phyloP scores from a whole-genome alignment of 768 basidiomycete species.

The Mycena rebaudengoi region DNA sequence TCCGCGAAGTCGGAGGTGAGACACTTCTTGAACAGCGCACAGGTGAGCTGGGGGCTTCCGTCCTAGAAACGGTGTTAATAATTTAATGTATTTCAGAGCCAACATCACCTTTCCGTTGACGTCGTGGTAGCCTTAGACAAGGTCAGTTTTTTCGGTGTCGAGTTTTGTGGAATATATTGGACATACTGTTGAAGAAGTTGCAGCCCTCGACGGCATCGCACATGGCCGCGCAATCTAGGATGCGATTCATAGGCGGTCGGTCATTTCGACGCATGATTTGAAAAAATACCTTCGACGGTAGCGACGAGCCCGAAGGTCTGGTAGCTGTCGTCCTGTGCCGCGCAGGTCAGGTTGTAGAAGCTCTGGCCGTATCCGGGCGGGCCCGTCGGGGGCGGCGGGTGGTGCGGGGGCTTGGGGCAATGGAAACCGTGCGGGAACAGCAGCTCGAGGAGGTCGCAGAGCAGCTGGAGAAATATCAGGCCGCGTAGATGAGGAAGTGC shows the following conservation, averaged over 20 bases:
- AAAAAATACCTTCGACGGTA: constrained; percentile 46
- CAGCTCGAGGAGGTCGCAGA: constrained; percentile 47
- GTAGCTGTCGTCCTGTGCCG: constrained; percentile 51
- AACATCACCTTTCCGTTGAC: constrained; percentile 51
- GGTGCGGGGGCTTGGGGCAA: constrained; percentile 42
- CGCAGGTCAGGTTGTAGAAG: constrained; percentile 51
- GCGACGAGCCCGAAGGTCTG: constrained; percentile 55
- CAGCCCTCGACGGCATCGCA: constrained; percentile 51
- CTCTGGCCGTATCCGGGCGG: constrained; percentile 46
- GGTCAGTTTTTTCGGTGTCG: not conserved
- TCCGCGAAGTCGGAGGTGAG: constrained; percentile 45
- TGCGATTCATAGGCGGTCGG: not conserved
- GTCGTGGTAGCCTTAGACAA: constrained; percentile 50
- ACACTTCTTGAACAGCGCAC: constrained; percentile 50
- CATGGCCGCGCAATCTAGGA: constrained; percentile 54
- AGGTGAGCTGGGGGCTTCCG: constrained; percentile 54
- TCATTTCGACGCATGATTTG: not conserved
- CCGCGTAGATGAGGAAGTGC: too few relatives aligned
- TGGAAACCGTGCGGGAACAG: constrained; percentile 49
- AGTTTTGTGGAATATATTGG: not conserved
- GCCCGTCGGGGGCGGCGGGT: constrained; percentile 24
- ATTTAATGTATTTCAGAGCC: constrained; percentile 10
- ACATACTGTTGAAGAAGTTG: constrained; percentile 53
- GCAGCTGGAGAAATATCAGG: constrained; percentile 37
- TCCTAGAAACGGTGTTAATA: constrained; percentile 29